Conservation (phyloP, 148 eudicot genomes). For the Talinum fruticosum region DNA sequence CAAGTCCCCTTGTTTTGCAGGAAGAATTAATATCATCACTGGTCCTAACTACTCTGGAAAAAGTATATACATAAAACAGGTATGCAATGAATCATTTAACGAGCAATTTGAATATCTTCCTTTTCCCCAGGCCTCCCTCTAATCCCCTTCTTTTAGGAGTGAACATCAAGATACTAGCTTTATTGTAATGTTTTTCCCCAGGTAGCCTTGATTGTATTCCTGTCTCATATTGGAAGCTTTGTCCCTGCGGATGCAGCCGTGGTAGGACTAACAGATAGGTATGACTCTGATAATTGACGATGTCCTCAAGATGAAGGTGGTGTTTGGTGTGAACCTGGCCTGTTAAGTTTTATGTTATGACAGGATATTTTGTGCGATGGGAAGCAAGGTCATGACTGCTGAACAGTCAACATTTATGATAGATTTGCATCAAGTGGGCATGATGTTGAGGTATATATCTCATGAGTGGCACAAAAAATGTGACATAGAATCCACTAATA, state of each 20-base stretch:
- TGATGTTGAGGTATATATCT: slow-evolving; percentile 78
- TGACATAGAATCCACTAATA: not conserved
- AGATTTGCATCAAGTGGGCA: slow-evolving; percentile 94
- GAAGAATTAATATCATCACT: slow-evolving; percentile 83
- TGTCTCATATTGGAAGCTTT: slow-evolving; percentile 96
- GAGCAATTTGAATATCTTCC: not conserved
- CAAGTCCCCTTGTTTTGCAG: slow-evolving; percentile 40
- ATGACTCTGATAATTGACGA: slow-evolving; percentile 9
- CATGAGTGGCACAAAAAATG: not conserved
- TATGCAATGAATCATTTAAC: slow-evolving; percentile 20
- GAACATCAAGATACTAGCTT: not conserved
- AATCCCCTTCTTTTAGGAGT: not conserved
- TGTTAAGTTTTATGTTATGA: slow-evolving; percentile 14
- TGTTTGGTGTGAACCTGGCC: not conserved
- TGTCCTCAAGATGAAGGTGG: slow-evolving; percentile 4
- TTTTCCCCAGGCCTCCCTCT: not conserved
- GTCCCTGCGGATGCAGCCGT: slow-evolving; percentile 96
- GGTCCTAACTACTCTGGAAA: slow-evolving; percentile 99
- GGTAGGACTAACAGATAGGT: slow-evolving; percentile 98
- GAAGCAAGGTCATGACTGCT: slow-evolving; percentile 85
- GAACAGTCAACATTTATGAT: slow-evolving; percentile 98
- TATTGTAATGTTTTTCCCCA: slow-evolving; percentile 30
- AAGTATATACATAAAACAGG: slow-evolving; percentile 97
- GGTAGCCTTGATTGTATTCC: slow-evolving; percentile 97
- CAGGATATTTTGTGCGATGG: slow-evolving; percentile 97